Evolutionary conservation across 1,284 basidiomycete species (phyloP), one percentile per base, ranked within the genome.

Genomic region (Tremellales sp.): DNA sequence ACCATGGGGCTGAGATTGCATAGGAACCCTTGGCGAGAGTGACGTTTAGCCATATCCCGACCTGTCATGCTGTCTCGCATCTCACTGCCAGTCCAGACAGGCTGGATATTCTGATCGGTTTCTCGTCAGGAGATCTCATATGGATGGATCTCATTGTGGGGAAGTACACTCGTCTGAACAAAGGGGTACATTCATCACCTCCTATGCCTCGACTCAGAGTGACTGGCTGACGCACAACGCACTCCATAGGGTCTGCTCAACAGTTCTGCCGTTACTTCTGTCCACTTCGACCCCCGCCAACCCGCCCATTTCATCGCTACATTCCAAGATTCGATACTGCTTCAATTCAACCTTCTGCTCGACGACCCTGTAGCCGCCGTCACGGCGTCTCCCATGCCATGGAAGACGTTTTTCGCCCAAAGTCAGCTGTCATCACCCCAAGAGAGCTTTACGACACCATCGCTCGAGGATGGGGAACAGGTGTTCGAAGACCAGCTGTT

Each of bases 41-140:
- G 51, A 85, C 83, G 22, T 97, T 97, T 72, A 82, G 85, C 39
- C 81, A 84, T 7, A 81, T 84, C 54, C 89, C 89, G 6, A 94
- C 91, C 1, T 93, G 90, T 60, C 89, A 95, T 67, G 87, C 77
- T 60, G 81, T 95, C 40, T 95, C 95, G 59, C 73, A 78, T 13
- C 73, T 81, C 7, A 97, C 70, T 2, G 58, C 60, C 40, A 61
- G 60, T 9, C 76, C 83, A 4, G 85, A 89, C 43, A 80, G 83
- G 36, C 74, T 97, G 32, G 95, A 98, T 65, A 78, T 97, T 10
- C 79, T 97, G 46, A 85, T 98, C 58, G 94, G 94, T 2, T 97
- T 98, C 66, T 79, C 78, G 54, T 86, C 89, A 0, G 94, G 94
- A 13, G 94, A 98, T 71, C 76, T 98, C 21, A 74, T 98, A 42